Evolutionary conservation across 495 filamentous ascomycete species (phyloP).

Genomic region (Beverwykella pulmonaria): DNA sequence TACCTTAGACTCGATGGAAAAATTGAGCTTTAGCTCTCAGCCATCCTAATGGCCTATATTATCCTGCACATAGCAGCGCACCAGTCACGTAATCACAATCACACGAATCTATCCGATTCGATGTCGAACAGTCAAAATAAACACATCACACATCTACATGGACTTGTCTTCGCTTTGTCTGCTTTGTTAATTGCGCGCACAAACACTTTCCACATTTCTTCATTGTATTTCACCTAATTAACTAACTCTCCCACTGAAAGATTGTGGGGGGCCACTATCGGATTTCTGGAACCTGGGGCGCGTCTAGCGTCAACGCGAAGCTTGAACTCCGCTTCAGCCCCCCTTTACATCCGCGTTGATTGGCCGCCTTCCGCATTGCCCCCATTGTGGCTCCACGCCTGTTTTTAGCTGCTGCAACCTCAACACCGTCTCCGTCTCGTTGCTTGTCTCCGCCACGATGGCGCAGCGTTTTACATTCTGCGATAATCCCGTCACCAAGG

Average conservation of each 20-base stretch:
- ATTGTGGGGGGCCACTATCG: background rate
- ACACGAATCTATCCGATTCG: background rate
- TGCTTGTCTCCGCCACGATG: background rate
- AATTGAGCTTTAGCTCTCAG: background rate
- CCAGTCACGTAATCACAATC: background rate
- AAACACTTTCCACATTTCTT: background rate
- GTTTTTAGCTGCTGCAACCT: background rate
- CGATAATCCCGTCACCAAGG: background rate
- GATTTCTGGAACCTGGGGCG: background rate
- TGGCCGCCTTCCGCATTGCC: background rate
- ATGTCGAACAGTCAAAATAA: background rate
- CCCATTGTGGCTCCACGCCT: background rate
- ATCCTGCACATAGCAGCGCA: background rate
- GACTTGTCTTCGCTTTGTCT: background rate
- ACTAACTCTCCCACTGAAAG: background rate
- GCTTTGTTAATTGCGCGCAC: background rate
- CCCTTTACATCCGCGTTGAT: background rate
- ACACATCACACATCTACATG: background rate
- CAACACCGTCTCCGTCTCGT: background rate
- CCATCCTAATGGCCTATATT: background rate
- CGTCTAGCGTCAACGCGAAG: background rate
- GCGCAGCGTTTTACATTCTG: background rate
- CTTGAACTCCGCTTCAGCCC: background rate
- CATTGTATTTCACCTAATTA: too few relatives aligned
- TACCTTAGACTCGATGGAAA: conserved; percentile 16